phyloP scores from a whole-genome alignment of 2,329 filamentous ascomycete genomes.

The Apiospora aurea region DNA sequence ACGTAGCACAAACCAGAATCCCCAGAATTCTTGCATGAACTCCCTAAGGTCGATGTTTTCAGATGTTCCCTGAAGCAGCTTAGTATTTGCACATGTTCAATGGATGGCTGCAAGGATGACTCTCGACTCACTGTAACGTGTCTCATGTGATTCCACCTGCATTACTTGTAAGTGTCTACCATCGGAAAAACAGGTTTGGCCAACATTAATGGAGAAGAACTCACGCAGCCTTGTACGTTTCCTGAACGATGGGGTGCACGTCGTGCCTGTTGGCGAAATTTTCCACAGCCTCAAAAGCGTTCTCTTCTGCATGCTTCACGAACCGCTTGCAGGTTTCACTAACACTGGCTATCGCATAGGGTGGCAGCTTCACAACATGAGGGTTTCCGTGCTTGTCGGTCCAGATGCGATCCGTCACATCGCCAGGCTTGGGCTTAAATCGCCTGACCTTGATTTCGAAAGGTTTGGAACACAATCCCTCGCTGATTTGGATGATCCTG shows the following conservation, averaged over 20 bases:
- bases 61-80: conserved; percentile 34
- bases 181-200: background rate
- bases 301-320: conserved; percentile 44
- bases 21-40: conserved; percentile 51
- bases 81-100: conserved; percentile 32
- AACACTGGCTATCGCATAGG: conserved; percentile 51
- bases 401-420: conserved; percentile 50
- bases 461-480: conserved; percentile 46
- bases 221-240: conserved; percentile 42
- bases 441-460: conserved; percentile 49
- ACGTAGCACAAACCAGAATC: conserved; percentile 57
- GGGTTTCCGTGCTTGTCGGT: conserved; percentile 39
- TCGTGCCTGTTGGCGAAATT: conserved; percentile 41
- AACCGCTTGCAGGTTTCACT: conserved; percentile 44
- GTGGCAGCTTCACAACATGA: conserved; percentile 41
- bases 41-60: conserved; percentile 39
- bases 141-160: conserved; percentile 29
- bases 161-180: background rate
- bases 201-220: conserved; percentile 24
- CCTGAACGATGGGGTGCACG: conserved; percentile 40
- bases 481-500: conserved; percentile 47
- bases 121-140: conserved; percentile 15
- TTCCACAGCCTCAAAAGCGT: conserved; percentile 40
- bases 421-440: conserved; percentile 47
- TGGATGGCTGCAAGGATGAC: conserved; percentile 18